Base-by-base conservation (phyloP, 2,329 filamentous ascomycete species). In the Zarea fungicola region DNA sequence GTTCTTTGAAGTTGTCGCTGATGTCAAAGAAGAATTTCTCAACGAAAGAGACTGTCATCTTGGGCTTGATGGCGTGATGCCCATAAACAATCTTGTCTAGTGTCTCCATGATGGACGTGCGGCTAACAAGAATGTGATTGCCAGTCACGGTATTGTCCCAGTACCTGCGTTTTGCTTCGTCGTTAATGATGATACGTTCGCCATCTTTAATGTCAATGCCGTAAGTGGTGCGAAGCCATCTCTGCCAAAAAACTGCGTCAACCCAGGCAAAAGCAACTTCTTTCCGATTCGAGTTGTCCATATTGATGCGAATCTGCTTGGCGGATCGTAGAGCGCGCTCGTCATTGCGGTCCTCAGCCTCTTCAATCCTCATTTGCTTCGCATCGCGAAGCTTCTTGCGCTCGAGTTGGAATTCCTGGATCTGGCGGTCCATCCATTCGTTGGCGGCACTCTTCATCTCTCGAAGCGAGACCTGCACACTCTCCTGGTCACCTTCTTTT, bases 401-500 rank as follows among this genome's bases (percentile, higher is more conserved):
- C 69, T 97, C 92, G 14, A 95, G 81, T 65, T 96, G 89, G 75
- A 96, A 96, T 32, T 89, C 78, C 58, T 92, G 84, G 16, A 89
- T 86, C 68, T 96, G 89, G 71, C 95, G 93, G 66, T 97, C 92
- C 80, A 97, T 96, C 91, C 93, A 99, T 66, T 97, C 93, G 52
- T 91, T 79, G 8, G 93, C 93, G 1, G 93, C 93, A 56, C 86
- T 92, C 78, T 97, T 97, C 70, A 99, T 83, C 69, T 99, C 95
- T 28, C 86, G 83, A 65, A 88, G 87, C 22, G 88, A 87, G 49
- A 78, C 76, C 43, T 81, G 72, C 65, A 96, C 96, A 29, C 89
- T 83, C 50, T 92, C 87, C 31, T 84, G 41, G 22, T 50, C 48
- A 28, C 42, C 75, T 52, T 91, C 83, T 29, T 89, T 83, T 43